A percentile compares a stretch with the other conserved stretches of the same genome.
Evolutionary conservation across 768 basidiomycete genomes (phyloP).

Genomic region (Lactarius pseudohatsudake): DNA sequence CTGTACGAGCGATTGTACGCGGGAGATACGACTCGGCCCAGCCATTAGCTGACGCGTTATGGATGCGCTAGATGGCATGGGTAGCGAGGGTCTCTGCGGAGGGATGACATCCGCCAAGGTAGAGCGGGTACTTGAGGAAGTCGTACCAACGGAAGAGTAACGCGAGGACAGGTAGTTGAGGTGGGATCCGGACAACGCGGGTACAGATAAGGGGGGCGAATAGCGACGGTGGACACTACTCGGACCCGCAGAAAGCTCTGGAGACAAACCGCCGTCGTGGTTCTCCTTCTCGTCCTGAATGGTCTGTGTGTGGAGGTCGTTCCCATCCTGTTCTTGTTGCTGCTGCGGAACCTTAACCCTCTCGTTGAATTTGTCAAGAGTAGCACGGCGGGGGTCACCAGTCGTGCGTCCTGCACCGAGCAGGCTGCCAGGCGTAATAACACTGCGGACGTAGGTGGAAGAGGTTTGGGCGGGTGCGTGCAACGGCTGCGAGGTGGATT

Average conservation of each 20-base stretch:
- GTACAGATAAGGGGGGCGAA: constrained; percentile 26
- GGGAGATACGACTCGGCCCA: constrained; percentile 27
- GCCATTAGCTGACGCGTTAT: constrained; percentile 23
- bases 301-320: constrained; percentile 28
- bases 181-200: constrained; percentile 10
- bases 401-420: constrained; percentile 39
- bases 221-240: constrained; percentile 22
- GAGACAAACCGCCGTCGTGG: constrained; percentile 10
- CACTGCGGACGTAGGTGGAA: constrained; percentile 29
- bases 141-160: constrained; percentile 13
- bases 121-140: constrained; percentile 23
- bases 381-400: constrained; percentile 40
- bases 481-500: constrained; percentile 37
- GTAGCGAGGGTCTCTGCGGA: constrained; percentile 27
- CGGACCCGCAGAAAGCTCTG: constrained; percentile 5
- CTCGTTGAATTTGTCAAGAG: constrained; percentile 41
- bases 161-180: constrained; percentile 18
- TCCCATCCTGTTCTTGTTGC: constrained; percentile 26
- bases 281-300: constrained; percentile 31
- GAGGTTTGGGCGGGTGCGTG: constrained; percentile 32
- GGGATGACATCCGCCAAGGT: constrained; percentile 28
- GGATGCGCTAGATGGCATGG: constrained; percentile 19
- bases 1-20: constrained; percentile 27
- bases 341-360: constrained; percentile 19
- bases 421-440: constrained; percentile 33